Base-by-base conservation (phyloP, 73 alveolate genomes). In the Tetrahymena borealis region DNA sequence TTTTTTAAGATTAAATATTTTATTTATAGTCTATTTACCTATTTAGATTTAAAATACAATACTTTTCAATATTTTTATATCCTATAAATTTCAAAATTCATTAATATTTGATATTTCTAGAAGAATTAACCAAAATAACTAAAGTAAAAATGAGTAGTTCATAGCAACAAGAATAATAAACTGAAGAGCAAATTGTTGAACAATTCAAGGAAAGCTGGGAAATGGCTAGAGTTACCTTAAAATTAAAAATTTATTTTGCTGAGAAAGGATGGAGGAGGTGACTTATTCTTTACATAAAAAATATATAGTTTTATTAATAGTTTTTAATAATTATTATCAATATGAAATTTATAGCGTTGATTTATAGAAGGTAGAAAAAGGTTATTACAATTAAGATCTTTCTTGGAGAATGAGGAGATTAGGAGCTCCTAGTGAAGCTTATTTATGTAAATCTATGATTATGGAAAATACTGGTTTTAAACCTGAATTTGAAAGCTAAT, bases 381-480 rank as follows among this genome's bases (percentile, higher is more conserved):
- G 85, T 3, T 60, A 60, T n/a, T 60, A 60, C 28, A 35, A 60
- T 60, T 60, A 60, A 60, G 85, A 60, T n/a, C 85, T 60, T 9
- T 60, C 85, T 9, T 18, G 92, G 91, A 79, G 98, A 39, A 24
- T 42, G 39, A 90, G 92, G n/a, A 60, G 78, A 91, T 90, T 96
- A 24, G 85, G 91, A 90, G 98, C 98, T 28, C 96, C 98, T 13
- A 40, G 95, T 2, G 91, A 95, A n/a, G 93, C 91, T 36, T 40
- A 90, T 94, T 60, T 96, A 40, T 94, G 98, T 96, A 96, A 96
- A 91, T 95, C 98, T 11, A 95, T 96, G 32, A 79, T 96, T 11
- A 94, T 96, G 97, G 95, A 94, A 90, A 96, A 96, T 90, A 92
- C 95, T 28, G 95, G 90, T 15, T 95, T 79, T 42, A 93, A 91